Conservation (phyloP, 495 filamentous ascomycete species). For the Lepraria neglecta region DNA sequence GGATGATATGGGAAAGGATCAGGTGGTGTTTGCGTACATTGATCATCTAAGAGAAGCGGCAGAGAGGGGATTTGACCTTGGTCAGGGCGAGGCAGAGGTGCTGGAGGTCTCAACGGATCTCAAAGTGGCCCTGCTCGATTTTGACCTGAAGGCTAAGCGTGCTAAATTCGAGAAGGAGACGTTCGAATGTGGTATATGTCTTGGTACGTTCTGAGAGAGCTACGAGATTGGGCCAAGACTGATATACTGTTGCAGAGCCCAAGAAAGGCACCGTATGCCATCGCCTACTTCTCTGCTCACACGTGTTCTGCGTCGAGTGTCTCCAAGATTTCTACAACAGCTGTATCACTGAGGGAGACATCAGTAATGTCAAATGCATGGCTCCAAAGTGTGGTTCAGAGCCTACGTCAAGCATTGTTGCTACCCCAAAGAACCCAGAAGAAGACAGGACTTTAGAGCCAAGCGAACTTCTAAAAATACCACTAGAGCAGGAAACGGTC, state of each 20-base stretch:
- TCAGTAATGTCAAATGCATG: constrained; percentile 70
- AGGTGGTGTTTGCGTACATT: constrained; percentile 79
- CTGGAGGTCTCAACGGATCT: constrained; percentile 52
- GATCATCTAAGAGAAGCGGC: constrained; percentile 77
- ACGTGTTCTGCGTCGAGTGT: constrained; percentile 85
- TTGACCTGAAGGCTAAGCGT: constrained; percentile 64
- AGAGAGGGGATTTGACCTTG: constrained; percentile 69
- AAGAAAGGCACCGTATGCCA: constrained; percentile 85
- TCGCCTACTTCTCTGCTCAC: constrained; percentile 67
- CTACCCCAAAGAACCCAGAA: constrained; percentile 23
- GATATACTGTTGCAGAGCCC: constrained; percentile 52
- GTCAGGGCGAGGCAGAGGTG: constrained; percentile 39
- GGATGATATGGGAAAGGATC: constrained; percentile 72
- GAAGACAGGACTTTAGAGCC: constrained; percentile 64
- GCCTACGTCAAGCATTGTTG: constrained; percentile 18
- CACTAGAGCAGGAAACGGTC: constrained; percentile 63
- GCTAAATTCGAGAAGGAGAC: constrained; percentile 75
- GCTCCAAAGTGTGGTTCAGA: constrained; percentile 60
- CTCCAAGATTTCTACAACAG: constrained; percentile 83
- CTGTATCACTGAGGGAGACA: constrained; percentile 78
- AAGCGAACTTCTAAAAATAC: constrained; percentile 82
- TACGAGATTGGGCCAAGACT: constrained; percentile 18
- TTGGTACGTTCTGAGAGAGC: constrained; percentile 40
- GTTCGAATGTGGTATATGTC: constrained; percentile 84
- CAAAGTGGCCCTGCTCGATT: constrained; percentile 70